Percentiles rank a stretch among this genome's conserved stretches.
Conservation (phyloP, 73 alveolate genomes). For the Tetrahymena elliotti region DNA sequence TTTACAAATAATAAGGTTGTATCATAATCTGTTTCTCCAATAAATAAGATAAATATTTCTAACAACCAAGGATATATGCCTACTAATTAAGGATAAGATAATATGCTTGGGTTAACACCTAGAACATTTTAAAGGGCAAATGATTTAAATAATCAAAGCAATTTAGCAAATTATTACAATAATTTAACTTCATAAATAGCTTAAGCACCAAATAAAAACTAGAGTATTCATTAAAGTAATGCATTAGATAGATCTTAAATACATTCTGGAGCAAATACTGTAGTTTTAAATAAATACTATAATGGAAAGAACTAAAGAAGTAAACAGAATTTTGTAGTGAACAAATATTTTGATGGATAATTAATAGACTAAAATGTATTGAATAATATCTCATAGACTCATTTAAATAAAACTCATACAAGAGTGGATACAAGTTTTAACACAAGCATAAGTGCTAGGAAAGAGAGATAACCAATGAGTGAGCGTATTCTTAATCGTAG, state of each 20-base stretch:
- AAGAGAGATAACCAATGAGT: not conserved
- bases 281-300: not conserved
- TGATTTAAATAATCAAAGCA: not conserved
- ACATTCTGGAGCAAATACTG: not conserved
- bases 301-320: not conserved
- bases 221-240: not conserved
- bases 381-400: not conserved
- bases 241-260: not conserved
- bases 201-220: not conserved
- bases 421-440: not conserved
- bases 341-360: not conserved
- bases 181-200: not conserved
- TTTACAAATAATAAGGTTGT: not conserved
- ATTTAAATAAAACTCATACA: not conserved
- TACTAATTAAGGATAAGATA: not conserved
- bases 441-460: not conserved
- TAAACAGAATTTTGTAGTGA: not conserved
- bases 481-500: not conserved
- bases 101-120: not conserved
- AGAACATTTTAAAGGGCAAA: not conserved
- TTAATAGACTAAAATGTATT: not conserved
- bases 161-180: not conserved
- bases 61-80: not conserved
- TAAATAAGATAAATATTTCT: not conserved
- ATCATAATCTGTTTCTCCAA: not conserved